phyloP scores from a whole-genome alignment of 345 rosid species.

The thale cress (Arabidopsis thaliana) region DNA sequence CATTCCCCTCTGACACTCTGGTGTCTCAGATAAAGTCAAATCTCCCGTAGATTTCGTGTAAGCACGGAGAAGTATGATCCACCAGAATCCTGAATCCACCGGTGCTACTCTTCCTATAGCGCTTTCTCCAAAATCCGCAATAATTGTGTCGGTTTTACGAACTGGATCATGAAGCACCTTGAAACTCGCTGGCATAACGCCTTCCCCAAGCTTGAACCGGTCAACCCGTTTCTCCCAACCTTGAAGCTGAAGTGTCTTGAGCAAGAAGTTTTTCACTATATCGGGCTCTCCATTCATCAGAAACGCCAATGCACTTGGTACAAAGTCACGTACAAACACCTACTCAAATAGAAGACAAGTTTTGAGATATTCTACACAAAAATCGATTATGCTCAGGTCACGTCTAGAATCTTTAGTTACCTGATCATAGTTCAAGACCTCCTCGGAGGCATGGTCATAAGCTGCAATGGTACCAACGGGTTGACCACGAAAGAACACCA shows the following conservation, averaged over 20 bases:
- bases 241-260: slow-evolving; percentile 76
- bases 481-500: slow-evolving; percentile 70
- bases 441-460: slow-evolving; percentile 81
- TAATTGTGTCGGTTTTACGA: slow-evolving; percentile 61
- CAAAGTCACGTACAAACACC: slow-evolving; percentile 85
- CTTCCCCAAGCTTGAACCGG: slow-evolving; percentile 80
- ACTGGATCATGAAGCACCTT: slow-evolving; percentile 78
- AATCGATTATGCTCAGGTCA: not conserved
- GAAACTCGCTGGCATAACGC: slow-evolving; percentile 85
- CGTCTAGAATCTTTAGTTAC: slow-evolving; percentile 39
- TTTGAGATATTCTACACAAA: not conserved
- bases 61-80: slow-evolving; percentile 85
- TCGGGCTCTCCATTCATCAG: slow-evolving; percentile 80
- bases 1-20: slow-evolving; percentile 80
- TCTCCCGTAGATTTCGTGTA: slow-evolving; percentile 82
- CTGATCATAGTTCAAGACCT: slow-evolving; percentile 92
- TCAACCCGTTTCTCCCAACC: slow-evolving; percentile 79
- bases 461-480: slow-evolving; percentile 90
- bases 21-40: slow-evolving; percentile 60
- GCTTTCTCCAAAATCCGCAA: slow-evolving; percentile 79
- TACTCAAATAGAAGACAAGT: slow-evolving; percentile 23
- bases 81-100: slow-evolving; percentile 87
- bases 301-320: slow-evolving; percentile 81
- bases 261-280: slow-evolving; percentile 72
- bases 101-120: slow-evolving; percentile 89